Base-by-base conservation (phyloP, 495 filamentous ascomycete species). In the Lentithecium fluviatile region DNA sequence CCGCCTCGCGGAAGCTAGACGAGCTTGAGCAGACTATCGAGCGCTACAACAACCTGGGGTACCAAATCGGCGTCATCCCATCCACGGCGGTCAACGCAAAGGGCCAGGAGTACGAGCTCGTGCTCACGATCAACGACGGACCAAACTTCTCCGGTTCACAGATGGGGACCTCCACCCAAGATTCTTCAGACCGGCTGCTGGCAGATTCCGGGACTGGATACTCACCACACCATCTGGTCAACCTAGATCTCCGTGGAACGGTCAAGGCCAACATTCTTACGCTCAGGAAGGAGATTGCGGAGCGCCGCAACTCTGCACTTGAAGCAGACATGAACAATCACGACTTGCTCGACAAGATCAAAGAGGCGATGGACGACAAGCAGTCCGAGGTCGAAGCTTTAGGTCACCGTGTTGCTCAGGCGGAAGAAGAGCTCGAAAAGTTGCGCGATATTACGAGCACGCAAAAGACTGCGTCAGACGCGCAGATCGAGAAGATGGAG, bases 401-500 rank as follows among this genome's bases (percentile, higher is more conserved):
- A n/a, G 87, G 90, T 60, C 91, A 96, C 71, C 81, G 85, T 59
- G 85, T 92, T 37, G 82, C 87, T 47, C 88, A 87, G 2, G 91
- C 91, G 8, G 86, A 95, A 69, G 90, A 95, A 71, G 94, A 97
- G 69, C 96, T 91, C 68, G 91, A 97, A 72, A 88, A 88, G 70
- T 90, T 88, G 34, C 91, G 93, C 72, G 95, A 98, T 77, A 84
- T 89, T 40, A 91, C 88, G 13, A 86, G 81, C 15, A 89, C 90
- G 29, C 90, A 96, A 74, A 92, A 94, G 73, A 80, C 92, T 65
- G 85, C 85, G 11, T 87, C 83, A 4, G 94, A 97, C 73, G 84
- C 91, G 15, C 92, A 97, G 72, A 96, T 97, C 68, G 94, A 98
- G 76, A 90, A 91, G 78, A 91, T 97, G 88, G 94, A 97, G 77